Evolutionary conservation across 2,329 filamentous ascomycete species (phyloP), one percentile per base, ranked within the genome.

Genomic region (Cyanodermella asteris): DNA sequence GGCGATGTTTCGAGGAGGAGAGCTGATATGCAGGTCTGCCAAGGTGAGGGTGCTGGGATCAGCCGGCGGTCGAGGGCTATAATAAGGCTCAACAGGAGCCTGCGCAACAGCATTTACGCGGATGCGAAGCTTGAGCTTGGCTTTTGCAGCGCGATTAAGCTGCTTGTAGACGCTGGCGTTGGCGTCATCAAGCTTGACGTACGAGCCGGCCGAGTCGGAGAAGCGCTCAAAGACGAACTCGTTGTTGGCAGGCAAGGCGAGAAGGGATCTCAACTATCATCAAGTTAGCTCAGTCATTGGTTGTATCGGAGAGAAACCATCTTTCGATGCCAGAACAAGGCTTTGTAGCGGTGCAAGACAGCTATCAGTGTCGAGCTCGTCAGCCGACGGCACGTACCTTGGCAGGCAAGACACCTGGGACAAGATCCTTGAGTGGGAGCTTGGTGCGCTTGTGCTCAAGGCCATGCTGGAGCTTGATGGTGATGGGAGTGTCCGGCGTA

Each of bases 51-150:
- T n/a, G n/a, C n/a, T n/a, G n/a, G n/a, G n/a, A n/a, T n/a, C n/a
- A n/a, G n/a, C n/a, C n/a, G n/a, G n/a, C n/a, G n/a, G n/a, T n/a
- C n/a, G n/a, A n/a, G n/a, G n/a, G n/a, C n/a, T n/a, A n/a, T n/a
- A 23, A 22, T 27, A 27, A 21, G 34, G 30, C 13, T 47, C 38
- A 26, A 51, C 44, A 17, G 61, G 40, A 10, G 65, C 72, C 18
- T n/a, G n/a, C n/a, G n/a, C n/a, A n/a, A n/a, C n/a, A n/a, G n/a
- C n/a, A n/a, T n/a, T n/a, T n/a, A 76, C 72, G 36, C 70, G 77
- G 31, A 97, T 65, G 50, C 87, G 82, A 38, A 97, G 71, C 70
- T 94, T 97, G 36, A 82, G 70, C 62, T 97, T 97, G 18, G 87
- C 87, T 59, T 93, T 97, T 35, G 87, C 87, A 36, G 87, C 87